Evolutionary conservation across 2,329 filamentous ascomycete species (phyloP).

Genomic region (Fusarium cyanostomum): DNA sequence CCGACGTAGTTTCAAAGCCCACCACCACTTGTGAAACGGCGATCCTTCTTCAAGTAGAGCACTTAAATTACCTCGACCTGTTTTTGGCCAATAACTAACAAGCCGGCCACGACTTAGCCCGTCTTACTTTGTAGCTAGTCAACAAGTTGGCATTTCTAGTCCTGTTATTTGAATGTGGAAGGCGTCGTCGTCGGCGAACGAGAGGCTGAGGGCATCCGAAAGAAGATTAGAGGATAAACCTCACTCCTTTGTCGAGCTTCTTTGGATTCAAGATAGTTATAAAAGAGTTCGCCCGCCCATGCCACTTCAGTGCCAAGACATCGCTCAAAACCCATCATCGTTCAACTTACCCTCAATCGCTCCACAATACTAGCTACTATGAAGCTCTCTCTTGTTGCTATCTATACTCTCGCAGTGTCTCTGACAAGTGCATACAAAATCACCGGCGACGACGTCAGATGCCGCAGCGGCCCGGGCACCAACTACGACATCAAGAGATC

Average conservation of each 20-base stretch:
- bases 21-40: neutral
- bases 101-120: neutral
- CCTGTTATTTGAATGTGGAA: neutral
- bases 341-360: too few species aligned
- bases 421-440: conserved; percentile 7
- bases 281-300: too few species aligned
- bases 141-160: neutral
- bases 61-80: neutral
- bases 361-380: neutral
- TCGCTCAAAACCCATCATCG: too few species aligned
- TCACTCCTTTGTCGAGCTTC: neutral
- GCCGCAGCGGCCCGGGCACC: conserved; percentile 10
- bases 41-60: neutral
- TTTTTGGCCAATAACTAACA: neutral
- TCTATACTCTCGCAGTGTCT: neutral
- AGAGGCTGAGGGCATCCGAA: neutral
- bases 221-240: neutral
- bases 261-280: neutral
- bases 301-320: too few species aligned
- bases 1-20: neutral
- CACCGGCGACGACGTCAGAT: conserved; percentile 14
- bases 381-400: conserved; percentile 4
- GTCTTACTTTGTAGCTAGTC: neutral
- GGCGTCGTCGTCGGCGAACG: neutral
- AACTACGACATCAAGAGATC: neutral